Evolutionary conservation across 345 rosid species (phyloP).

Genomic region (Corchorus capsularis): DNA sequence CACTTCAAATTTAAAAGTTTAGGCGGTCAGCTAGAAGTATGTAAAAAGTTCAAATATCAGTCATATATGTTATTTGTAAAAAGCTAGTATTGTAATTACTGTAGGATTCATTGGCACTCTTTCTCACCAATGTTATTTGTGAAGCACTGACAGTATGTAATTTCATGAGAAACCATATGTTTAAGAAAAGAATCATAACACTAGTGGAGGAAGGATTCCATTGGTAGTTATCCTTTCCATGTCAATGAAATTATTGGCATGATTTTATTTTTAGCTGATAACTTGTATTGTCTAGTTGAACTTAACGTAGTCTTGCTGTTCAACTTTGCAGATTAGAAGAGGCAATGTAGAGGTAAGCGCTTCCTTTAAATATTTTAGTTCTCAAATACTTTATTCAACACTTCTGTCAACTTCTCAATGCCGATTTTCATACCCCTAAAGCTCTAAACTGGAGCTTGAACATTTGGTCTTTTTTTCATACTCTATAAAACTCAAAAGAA

Average conservation of each 20-base stretch:
- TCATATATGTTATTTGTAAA: too few species aligned
- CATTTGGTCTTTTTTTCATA: background rate
- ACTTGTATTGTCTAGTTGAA: background rate
- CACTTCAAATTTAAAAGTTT: background rate
- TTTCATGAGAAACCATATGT: background rate
- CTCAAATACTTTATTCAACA: background rate
- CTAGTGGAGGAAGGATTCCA: too few species aligned
- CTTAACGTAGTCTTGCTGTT: conserved; percentile 15
- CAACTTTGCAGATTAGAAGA: conserved; percentile 63
- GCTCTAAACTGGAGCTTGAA: background rate
- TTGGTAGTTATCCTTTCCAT: too few species aligned
- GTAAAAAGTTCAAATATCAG: background rate
- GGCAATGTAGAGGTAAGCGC: conserved; percentile 73
- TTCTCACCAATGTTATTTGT: background rate
- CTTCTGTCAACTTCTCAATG: background rate
- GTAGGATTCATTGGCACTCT: background rate
- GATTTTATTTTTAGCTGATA: background rate
- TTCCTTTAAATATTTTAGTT: background rate
- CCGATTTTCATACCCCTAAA: background rate
- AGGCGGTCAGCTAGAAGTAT: background rate
- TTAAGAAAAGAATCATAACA: background rate
- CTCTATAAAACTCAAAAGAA: background rate
- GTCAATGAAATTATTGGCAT: background rate
- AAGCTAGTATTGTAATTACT: too few species aligned
- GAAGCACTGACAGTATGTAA: background rate